phyloP scores from a whole-genome alignment of 257 asterid genomes.

The Ligustrum vulgare region DNA sequence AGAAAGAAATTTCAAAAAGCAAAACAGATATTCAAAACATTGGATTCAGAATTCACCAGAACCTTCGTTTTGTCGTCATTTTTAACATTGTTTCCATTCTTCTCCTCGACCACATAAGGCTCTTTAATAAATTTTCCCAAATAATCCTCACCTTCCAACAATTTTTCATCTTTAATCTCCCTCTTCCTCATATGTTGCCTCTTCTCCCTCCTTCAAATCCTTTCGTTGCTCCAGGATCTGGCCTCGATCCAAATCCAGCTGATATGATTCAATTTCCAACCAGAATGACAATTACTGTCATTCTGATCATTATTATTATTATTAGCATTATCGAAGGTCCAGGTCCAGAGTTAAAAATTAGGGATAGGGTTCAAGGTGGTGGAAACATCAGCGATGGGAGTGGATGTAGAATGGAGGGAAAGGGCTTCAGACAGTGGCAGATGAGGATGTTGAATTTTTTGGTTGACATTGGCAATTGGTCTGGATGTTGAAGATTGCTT shows the following conservation, averaged over 20 bases:
- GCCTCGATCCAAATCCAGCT: neutral
- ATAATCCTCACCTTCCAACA: constrained; percentile 24
- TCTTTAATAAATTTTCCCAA: constrained; percentile 32
- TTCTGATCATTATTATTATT: neutral
- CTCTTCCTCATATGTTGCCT: constrained; percentile 26
- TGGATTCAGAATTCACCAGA: constrained; percentile 23
- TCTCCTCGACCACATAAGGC: constrained; percentile 33
- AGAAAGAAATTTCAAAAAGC: neutral
- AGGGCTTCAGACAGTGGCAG: constrained; percentile 74
- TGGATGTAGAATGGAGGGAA: constrained; percentile 31
- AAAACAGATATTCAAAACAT: constrained; percentile 19
- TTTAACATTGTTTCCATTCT: constrained; percentile 28
- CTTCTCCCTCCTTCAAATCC: constrained; percentile 32
- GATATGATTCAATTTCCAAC: constrained; percentile 28
- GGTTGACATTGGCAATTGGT: constrained; percentile 64
- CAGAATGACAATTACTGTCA: constrained; percentile 15
- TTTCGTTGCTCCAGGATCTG: neutral
- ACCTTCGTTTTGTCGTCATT: constrained; percentile 26
- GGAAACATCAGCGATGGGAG: constrained; percentile 15
- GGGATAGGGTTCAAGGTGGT: constrained; percentile 37
- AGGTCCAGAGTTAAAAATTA: neutral
- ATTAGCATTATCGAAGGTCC: constrained; percentile 12
- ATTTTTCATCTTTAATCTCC: constrained; percentile 13
- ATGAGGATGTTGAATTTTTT: constrained; percentile 57
- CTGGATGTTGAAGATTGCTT: constrained; percentile 66